Percentiles rank a stretch among this genome's conserved stretches.
These are phyloP conservation scores for Skeletonema potamos DNA, from an alignment of 108 stramenopile genomes.

Conservation along the genomic window DNA sequence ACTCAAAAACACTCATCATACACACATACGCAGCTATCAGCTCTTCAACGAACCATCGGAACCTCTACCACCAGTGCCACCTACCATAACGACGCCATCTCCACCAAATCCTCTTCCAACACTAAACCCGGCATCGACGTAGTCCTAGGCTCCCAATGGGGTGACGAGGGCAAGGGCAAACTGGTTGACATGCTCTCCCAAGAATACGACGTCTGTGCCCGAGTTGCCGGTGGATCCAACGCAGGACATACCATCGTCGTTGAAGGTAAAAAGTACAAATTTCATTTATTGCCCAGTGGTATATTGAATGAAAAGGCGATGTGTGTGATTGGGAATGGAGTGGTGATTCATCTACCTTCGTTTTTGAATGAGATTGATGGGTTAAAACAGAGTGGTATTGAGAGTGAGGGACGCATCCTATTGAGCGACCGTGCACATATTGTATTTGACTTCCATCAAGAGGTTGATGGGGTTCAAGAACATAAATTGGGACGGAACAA, in stretches of 20 bases:
- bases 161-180: slow-evolving; percentile 99
- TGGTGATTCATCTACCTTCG: slow-evolving; percentile 94
- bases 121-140: slow-evolving; percentile 77
- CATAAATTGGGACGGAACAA: slow-evolving; percentile 83
- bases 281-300: slow-evolving; percentile 97
- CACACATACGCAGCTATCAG: background rate
- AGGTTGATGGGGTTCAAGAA: slow-evolving; percentile 90
- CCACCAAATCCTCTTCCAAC: slow-evolving; percentile 11
- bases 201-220: slow-evolving; percentile 95
- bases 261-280: slow-evolving; percentile 96
- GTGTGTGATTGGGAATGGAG: slow-evolving; percentile 98
- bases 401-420: slow-evolving; percentile 85
- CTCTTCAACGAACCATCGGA: slow-evolving; percentile 12
- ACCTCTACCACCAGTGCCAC: background rate
- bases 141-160: slow-evolving; percentile 97
- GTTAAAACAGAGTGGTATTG: slow-evolving; percentile 73
- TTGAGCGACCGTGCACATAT: slow-evolving; percentile 96
- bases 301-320: slow-evolving; percentile 88
- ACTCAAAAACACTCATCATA: background rate
- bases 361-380: slow-evolving; percentile 91
- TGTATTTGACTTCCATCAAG: slow-evolving; percentile 98
- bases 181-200: slow-evolving; percentile 94
- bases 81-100: slow-evolving; percentile 18
- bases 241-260: slow-evolving; percentile 98
- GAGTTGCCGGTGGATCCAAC: slow-evolving; percentile 96